Evolutionary conservation across 495 filamentous ascomycete species (phyloP).

Genomic region (Aspergillus diversus): DNA sequence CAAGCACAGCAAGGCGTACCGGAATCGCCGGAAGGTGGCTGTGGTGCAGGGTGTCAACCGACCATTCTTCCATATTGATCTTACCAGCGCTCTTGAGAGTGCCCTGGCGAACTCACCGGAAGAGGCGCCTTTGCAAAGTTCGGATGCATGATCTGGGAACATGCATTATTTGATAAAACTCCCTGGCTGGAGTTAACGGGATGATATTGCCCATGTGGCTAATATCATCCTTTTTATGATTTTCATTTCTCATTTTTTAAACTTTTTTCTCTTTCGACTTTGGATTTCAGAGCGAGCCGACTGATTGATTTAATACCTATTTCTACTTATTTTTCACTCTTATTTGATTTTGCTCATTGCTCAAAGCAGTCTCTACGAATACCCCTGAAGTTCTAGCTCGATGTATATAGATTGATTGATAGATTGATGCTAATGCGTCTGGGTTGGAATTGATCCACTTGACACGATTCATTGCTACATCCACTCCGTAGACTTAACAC

Average conservation of each 20-base stretch:
- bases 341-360: not conserved
- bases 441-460: constrained; percentile 1
- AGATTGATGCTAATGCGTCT: not conserved
- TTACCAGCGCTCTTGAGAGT: constrained; percentile 89
- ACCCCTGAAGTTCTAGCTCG: constrained; percentile 1
- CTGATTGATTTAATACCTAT: constrained; percentile 1
- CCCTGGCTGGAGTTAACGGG: constrained; percentile 1
- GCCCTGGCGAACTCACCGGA: constrained; percentile 71
- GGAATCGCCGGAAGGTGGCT: constrained; percentile 53
- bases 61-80: constrained; percentile 92
- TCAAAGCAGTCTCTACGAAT: not conserved
- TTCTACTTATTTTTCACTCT: not conserved
- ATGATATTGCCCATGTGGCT: not conserved
- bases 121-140: constrained; percentile 26
- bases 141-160: not conserved
- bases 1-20: constrained; percentile 50
- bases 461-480: not conserved
- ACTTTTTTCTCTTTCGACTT: not conserved
- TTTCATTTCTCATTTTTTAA: not conserved
- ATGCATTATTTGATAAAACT: not conserved
- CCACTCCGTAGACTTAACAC: no score
- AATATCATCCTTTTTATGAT: not conserved
- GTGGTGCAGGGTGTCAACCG: constrained; percentile 83
- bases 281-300: not conserved
- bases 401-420: constrained; percentile 10